Base-by-base conservation (phyloP, 1,139 yeast genomes). In the Kazachstania sp. region DNA sequence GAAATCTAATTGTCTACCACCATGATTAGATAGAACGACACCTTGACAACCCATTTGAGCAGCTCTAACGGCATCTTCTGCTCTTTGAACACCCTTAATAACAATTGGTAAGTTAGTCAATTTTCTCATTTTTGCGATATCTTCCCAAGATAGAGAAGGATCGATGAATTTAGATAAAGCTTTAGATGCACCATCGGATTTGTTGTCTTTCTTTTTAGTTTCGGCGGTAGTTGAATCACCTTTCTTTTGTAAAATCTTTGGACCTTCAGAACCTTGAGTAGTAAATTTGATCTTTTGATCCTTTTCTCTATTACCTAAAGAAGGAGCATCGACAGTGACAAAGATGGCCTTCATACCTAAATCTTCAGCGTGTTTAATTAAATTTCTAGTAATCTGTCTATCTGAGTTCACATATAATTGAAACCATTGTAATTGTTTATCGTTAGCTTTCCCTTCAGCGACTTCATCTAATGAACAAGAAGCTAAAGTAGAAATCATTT, bases 291-390 rank as follows among this genome's bases (percentile, higher is more conserved):
- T 74, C 60, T 75, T 71, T 66, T 73, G 74, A 57, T 63, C 67
- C 48, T 63, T 79, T 79, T 90, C 97, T 57, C 97, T 79, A 55
- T 95, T 78, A n/a, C 97, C 97, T 49, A 88, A 73, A 54, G 86
- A 87, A 3, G 97, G 97, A 0, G 97, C 96, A 69, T 90, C 97
- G 3, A 88, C 97, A 0, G 95, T 87, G 47, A 87, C 79, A 63
- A 86, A 86, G 20, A 87, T 71, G 0, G 90, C 95, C 59, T 81
- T 82, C 59, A 84, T 72, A 0, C 95, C 95, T 43, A 87, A 68
- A 42, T 68, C 60, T 64, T 84, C 95, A 1, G 94, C 95, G 56
- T 83, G 83, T 54, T 74, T 72, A 28, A 86, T 79, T 56, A 85
- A 72, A 36, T 71, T 65, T 42, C 71, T 70, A 37, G 92, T 81